Evolutionary conservation across 768 basidiomycete species (phyloP), one percentile per base, ranked within the genome.

Genomic region (Tricholoma flavovirens): DNA sequence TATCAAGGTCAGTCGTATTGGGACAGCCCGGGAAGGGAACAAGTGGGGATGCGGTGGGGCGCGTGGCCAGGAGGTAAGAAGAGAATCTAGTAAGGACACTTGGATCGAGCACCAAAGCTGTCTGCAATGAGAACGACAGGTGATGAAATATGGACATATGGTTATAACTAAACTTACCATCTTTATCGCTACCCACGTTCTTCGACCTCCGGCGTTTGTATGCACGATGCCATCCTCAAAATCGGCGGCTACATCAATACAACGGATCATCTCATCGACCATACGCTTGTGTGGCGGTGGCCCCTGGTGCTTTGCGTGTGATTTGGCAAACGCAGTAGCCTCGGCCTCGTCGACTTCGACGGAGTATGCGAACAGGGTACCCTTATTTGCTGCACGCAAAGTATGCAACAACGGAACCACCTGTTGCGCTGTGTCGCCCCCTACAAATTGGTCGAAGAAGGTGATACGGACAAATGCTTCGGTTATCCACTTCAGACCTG

Each of bases 391-490:
- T 9, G 69, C 68, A 15, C 93, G 81, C 22, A 95, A 75, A 11
- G 70, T 64, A 38, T 76, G 72, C 38, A 97, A 78, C 0, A 89
- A 66, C 1, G 90, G 85, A 4, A 89, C 60, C 6, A 86, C 81
- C 15, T 79, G 84, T 35, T 80, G 77, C 0, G 86, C 88, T 0
- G 87, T 87, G 57, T 95, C 93, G 3, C 90, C 93, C 0, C 93
- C 93, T 1, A 95, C 93, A 61, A 96, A 98, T 86, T 95, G 93
- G 46, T 82, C 78, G 64, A 93, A 96, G 74, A 97, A 96, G 0
- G 93, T 95, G 9, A 77, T 70, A 40, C 90, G 77, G 5, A 96
- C 87, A 53, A 90, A 66, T 1, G 74, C 74, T 64, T 92, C 84
- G 1, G 87, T 84, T 38, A 92, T 62, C 54, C 80, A 74, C 56